phyloP scores from a whole-genome alignment of 768 basidiomycete genomes.

The Russula sp. region DNA sequence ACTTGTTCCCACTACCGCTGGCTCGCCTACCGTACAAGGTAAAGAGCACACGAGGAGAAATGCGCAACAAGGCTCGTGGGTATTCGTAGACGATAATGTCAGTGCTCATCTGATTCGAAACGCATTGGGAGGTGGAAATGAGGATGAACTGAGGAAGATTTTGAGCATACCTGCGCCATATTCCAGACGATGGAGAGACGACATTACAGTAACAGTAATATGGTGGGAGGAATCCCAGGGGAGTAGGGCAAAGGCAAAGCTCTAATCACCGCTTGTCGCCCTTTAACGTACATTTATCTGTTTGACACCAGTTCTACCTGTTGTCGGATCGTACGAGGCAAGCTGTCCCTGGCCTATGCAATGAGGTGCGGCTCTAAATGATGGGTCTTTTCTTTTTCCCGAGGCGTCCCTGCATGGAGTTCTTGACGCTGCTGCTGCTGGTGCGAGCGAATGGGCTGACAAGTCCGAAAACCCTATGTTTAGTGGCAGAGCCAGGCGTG shows the following conservation, averaged over 20 bases:
- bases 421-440: slow-evolving; percentile 33
- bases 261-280: slow-evolving; percentile 35
- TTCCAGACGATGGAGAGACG: slow-evolving; percentile 75
- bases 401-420: slow-evolving; percentile 31
- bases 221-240: slow-evolving; percentile 77
- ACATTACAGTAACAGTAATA: slow-evolving; percentile 78
- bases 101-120: slow-evolving; percentile 84
- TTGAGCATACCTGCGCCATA: slow-evolving; percentile 81
- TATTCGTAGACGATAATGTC: slow-evolving; percentile 73
- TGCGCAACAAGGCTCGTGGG: slow-evolving; percentile 51
- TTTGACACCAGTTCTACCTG: slow-evolving; percentile 10
- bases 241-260: slow-evolving; percentile 42
- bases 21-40: slow-evolving; percentile 55
- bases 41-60: slow-evolving; percentile 42
- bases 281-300: slow-evolving; percentile 14
- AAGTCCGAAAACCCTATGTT: slow-evolving; percentile 3
- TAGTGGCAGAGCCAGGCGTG: neutral
- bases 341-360: slow-evolving; percentile 3
- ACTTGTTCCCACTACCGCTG: slow-evolving; percentile 51
- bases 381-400: slow-evolving; percentile 32
- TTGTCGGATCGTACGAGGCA: slow-evolving; percentile 5
- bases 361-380: slow-evolving; percentile 28
- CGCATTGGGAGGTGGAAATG: slow-evolving; percentile 83
- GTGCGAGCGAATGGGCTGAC: slow-evolving; percentile 35
- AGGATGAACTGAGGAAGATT: slow-evolving; percentile 46